These are phyloP conservation scores for Bathelium albidoporum DNA, from an alignment of 495 filamentous ascomycete genomes.

Conservation along the genomic window DNA sequence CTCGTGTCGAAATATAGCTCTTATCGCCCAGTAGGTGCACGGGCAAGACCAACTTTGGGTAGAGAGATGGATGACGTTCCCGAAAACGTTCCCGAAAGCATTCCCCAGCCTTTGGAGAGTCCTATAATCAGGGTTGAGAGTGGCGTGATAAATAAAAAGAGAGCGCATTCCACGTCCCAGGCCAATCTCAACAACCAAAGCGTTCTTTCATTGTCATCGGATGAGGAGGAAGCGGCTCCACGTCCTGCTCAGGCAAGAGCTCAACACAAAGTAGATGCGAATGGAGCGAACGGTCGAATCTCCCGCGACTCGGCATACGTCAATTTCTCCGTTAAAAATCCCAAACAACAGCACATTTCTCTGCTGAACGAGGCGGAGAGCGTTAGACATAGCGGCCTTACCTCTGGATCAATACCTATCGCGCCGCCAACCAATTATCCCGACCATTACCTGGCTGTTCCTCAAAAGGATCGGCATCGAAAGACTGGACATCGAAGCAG, in stretches of 20 bases:
- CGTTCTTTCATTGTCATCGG: slow-evolving; percentile 5
- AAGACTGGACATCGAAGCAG: background rate
- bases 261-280: background rate
- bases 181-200: slow-evolving; percentile 4
- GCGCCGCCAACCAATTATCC: background rate
- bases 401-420: background rate
- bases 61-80: background rate
- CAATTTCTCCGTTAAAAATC: background rate
- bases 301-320: background rate
- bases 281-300: background rate
- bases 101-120: background rate
- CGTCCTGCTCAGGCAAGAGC: background rate
- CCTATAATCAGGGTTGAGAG: background rate
- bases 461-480: background rate
- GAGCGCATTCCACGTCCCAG: background rate
- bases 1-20: background rate
- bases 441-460: background rate
- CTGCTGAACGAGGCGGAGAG: background rate
- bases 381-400: background rate
- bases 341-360: background rate
- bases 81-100: background rate
- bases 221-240: slow-evolving; percentile 1
- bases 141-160: background rate
- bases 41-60: background rate
- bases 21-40: too few species aligned